These are phyloP conservation scores for Sarcodon aspratus DNA, from an alignment of 768 basidiomycete species.

Conservation along the genomic window DNA sequence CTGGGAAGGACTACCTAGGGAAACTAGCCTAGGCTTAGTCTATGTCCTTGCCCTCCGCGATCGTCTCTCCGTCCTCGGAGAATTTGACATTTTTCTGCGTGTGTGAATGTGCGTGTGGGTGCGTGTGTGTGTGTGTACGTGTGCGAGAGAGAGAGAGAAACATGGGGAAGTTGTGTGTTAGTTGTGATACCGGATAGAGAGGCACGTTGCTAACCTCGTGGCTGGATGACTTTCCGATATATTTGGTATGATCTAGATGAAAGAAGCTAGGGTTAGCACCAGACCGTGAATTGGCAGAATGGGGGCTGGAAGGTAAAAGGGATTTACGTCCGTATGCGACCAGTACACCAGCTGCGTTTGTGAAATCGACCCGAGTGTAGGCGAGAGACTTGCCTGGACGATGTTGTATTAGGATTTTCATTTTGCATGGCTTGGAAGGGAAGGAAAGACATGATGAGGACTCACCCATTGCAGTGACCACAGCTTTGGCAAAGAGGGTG, in stretches of 20 bases:
- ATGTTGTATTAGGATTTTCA: neutral
- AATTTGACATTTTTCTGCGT: slow-evolving; percentile 67
- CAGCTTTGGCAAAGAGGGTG: slow-evolving; percentile 48
- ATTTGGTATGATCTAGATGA: slow-evolving; percentile 70
- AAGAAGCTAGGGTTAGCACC: slow-evolving; percentile 1
- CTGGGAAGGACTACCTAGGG: too few relatives aligned
- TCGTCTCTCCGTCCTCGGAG: slow-evolving; percentile 63
- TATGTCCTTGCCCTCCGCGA: slow-evolving; percentile 42
- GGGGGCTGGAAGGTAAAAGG: neutral
- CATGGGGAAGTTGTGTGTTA: slow-evolving; percentile 24
- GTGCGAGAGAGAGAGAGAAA: neutral
- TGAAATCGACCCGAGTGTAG: slow-evolving; percentile 75
- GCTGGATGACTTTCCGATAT: slow-evolving; percentile 56
- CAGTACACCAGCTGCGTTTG: slow-evolving; percentile 46
- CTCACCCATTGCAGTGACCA: slow-evolving; percentile 60
- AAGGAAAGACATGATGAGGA: neutral
- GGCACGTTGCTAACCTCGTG: slow-evolving; percentile 21
- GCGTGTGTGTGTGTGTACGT: neutral
- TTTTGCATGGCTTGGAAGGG: neutral
- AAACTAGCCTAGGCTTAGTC: too few relatives aligned
- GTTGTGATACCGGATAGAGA: slow-evolving; percentile 10
- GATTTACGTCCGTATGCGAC: slow-evolving; percentile 75
- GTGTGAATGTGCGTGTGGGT: slow-evolving; percentile 13
- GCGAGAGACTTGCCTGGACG: slow-evolving; percentile 62
- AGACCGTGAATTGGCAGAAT: neutral